A percentile compares a stretch with the other conserved stretches of the same genome.
Evolutionary conservation across 2,329 filamentous ascomycete genomes (phyloP).

Genomic region (Fusarium nelsonii): DNA sequence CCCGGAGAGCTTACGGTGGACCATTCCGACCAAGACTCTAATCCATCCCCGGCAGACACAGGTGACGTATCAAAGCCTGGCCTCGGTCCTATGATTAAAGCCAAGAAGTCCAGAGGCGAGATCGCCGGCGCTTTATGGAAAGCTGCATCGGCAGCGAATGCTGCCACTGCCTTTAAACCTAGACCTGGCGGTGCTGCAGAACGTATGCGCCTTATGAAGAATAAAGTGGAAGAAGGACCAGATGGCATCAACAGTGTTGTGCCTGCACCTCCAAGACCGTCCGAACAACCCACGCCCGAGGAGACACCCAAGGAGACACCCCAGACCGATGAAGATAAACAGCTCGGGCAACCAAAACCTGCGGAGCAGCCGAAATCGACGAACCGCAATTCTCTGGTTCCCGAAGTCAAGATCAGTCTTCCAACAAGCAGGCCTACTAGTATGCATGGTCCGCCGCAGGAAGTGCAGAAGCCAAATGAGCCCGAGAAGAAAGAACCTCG

Average conservation of each 20-base stretch:
- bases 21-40: conserved; percentile 28
- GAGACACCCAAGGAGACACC: conserved; percentile 20
- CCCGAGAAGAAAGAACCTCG: conserved; percentile 60
- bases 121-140: conserved; percentile 83
- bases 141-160: conserved; percentile 68
- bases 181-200: conserved; percentile 88
- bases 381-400: conserved; percentile 57
- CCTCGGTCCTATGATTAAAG: conserved; percentile 91
- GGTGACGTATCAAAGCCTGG: conserved; percentile 39
- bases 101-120: conserved; percentile 78
- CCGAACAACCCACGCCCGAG: conserved; percentile 40
- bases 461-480: conserved; percentile 51
- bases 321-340: conserved; percentile 10
- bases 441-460: conserved; percentile 55
- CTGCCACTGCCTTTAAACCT: conserved; percentile 78
- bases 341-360: conserved; percentile 24
- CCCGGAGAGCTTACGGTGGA: conserved; percentile 36
- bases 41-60: conserved; percentile 17
- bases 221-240: conserved; percentile 73
- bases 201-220: conserved; percentile 74
- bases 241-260: conserved; percentile 93
- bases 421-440: conserved; percentile 58
- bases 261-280: conserved; percentile 74
- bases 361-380: conserved; percentile 49
- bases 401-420: conserved; percentile 70